Conservation (phyloP, 2,329 filamentous ascomycete species). For the Cryphonectria nitschkei region DNA sequence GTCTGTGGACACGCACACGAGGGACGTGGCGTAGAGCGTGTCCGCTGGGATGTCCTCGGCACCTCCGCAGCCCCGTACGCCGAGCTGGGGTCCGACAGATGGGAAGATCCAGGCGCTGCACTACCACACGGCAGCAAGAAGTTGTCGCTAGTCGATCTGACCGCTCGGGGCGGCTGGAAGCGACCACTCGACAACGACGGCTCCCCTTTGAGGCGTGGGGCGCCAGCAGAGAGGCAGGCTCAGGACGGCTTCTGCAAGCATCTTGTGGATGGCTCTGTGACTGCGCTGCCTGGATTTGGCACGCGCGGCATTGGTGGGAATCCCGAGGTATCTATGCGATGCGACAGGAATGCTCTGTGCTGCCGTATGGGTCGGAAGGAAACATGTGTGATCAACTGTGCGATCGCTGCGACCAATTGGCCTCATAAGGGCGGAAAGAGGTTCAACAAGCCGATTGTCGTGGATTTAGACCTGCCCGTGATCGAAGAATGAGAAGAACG, state of each 20-base stretch:
- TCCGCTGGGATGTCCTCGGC: constrained; percentile 60
- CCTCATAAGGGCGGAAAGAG: constrained; percentile 64
- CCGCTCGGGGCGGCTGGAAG: constrained; percentile 43
- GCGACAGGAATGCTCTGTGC: constrained; percentile 45
- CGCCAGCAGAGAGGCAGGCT: not conserved
- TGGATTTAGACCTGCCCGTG: constrained; percentile 75
- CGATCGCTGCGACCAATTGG: constrained; percentile 70
- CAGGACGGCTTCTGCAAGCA: constrained; percentile 8
- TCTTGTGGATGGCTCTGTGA: constrained; percentile 11
- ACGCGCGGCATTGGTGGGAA: constrained; percentile 47
- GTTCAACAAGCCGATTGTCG: constrained; percentile 81
- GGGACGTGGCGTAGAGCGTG: constrained; percentile 64
- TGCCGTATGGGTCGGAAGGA: constrained; percentile 58
- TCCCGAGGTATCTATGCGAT: constrained; percentile 42
- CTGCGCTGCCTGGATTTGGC: constrained; percentile 35
- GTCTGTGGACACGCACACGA: constrained; percentile 76
- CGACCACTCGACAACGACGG: constrained; percentile 53
- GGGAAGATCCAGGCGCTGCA: constrained; percentile 60
- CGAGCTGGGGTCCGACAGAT: constrained; percentile 50
- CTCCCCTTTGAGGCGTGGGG: constrained; percentile 23
- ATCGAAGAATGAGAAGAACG: constrained; percentile 40
- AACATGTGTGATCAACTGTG: constrained; percentile 81
- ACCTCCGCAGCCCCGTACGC: constrained; percentile 45
- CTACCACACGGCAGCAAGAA: constrained; percentile 55
- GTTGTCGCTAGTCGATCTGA: constrained; percentile 66